Evolutionary conservation across 495 filamentous ascomycete genomes (phyloP), one percentile per base, ranked within the genome.

Genomic region (Lasiosphaeris hirsuta): DNA sequence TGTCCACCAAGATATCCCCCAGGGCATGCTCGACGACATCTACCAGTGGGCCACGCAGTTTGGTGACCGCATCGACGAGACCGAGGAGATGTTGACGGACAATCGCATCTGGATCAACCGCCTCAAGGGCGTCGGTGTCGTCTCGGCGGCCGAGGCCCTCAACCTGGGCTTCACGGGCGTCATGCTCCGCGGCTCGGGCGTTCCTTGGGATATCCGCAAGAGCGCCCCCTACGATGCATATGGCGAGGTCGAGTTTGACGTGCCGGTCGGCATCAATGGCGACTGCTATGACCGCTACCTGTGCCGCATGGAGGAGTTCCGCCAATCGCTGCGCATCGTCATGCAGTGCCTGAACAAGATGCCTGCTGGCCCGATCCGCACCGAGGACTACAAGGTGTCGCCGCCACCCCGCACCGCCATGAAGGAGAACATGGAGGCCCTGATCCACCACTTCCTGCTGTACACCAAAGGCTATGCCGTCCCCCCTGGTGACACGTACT

Each of bases 21-120:
- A 97, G 53, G 95, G 95, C 61, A 86, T 99, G 36, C 85, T 99
- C 15, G 95, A 99, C 69, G 95, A 99, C 75, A 99, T 99, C 72
- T 97, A 97, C 79, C 93, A 97, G 74, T 99, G 95, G 95, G 95
- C 95, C 3, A 99, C 95, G 40, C 95, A 99, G 75, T 99, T 99
- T 68, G 91, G 92, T 65, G 95, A 99, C 80, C 92, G 95, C 65
- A 95, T 99, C 70, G 95, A 99, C 72, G 95, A 99, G 73, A 97
- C 94, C 49, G 95, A 99, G 73, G 95, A 99, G 73, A 85, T 99
- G 69, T 83, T 99, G 43, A 97, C 95, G 13, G 95, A 99, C 72
- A 99, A 99, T 82, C 90, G 95, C 68, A 99, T 99, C 76, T 99
- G 95, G 95, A 92, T 89, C 69, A 86, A 88, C 57, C 83, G 95